Evolutionary conservation across 331 rosid genomes (phyloP), one percentile per base, ranked within the genome.

Genomic region (Dryas integrifolia): DNA sequence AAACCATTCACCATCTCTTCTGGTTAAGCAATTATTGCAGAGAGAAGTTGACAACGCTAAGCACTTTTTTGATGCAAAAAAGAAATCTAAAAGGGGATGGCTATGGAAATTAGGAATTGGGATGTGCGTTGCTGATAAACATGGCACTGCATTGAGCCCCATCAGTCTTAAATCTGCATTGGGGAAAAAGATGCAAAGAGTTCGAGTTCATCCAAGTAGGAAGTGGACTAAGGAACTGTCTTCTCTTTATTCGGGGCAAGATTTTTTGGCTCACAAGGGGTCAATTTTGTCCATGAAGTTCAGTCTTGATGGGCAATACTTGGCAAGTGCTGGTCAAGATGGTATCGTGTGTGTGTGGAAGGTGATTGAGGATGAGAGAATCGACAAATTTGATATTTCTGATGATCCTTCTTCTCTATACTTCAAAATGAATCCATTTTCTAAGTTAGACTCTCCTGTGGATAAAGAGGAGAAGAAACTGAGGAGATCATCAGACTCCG

Each of bases 281-380:
- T 76, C 84, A 55, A 87, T 89, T 68, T 78, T 85, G 75, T 72
- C 86, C 10, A 89, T 89, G 92, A 89, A 89, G 84, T 89, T 89
- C 81, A 89, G 92, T 65, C 89, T 55, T 49, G 89, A 89, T 53
- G 96, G 96, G 47, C 74, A 72, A 45, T 85, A 85, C 73, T 68
- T 89, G 74, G 96, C 96, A 51, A 89, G 85, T 70, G 90, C 87
- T 6, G 96, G 92, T 18, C 82, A 83, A 77, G 96, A 89, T 80
- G 89, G 88, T 24, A 65, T 87, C 5, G 88, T 89, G 21, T 85
- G 90, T 3, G 87, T 89, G 65, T 89, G 96, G 96, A 80, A 82
- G 84, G 90, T 89, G 81, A 67, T 82, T 62, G 89, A 80, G 74
- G 83, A 79, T 52, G 90, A 78, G 70, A 82, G 84, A 76, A 63